These are phyloP conservation scores for Trichophyton mentagrophytes DNA, from an alignment of 2,329 filamentous ascomycete genomes.

Conservation along the genomic window DNA sequence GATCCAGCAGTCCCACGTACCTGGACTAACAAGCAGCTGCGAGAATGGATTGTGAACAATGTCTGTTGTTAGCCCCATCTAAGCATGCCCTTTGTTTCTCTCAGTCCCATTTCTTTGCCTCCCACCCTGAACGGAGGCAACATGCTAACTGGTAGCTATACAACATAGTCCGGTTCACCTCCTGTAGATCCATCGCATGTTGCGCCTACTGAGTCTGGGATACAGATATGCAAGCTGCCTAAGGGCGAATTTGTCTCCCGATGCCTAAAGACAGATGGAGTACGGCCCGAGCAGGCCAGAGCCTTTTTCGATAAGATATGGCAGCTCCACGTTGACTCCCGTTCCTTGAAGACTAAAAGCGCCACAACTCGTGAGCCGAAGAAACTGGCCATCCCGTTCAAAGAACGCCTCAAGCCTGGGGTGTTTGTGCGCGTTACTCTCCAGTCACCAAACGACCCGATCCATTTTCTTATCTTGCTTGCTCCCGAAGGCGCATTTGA, in stretches of 20 bases:
- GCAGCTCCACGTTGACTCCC: conserved; percentile 1
- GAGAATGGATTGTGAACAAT: neutral
- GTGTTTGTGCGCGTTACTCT: conserved; percentile 1
- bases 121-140: neutral
- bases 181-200: neutral
- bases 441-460: neutral
- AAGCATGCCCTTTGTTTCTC: neutral
- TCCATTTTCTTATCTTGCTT: neutral
- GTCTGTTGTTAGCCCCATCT: neutral
- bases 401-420: conserved; percentile 1
- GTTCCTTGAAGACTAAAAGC: neutral
- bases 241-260: neutral
- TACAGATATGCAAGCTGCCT: neutral
- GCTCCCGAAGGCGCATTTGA: conserved; percentile 2
- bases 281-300: conserved; percentile 2
- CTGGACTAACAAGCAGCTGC: conserved; percentile 1
- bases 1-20: neutral
- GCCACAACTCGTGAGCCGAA: neutral
- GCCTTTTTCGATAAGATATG: conserved; percentile 1
- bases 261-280: neutral
- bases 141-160: neutral
- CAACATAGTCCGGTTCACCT: neutral
- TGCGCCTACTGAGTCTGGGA: neutral
- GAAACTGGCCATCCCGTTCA: neutral
- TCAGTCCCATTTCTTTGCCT: too few relatives aligned